These are phyloP conservation scores for Gnomoniopsis smithogilvyi DNA, from an alignment of 2,329 filamentous ascomycete genomes.

Conservation along the genomic window DNA sequence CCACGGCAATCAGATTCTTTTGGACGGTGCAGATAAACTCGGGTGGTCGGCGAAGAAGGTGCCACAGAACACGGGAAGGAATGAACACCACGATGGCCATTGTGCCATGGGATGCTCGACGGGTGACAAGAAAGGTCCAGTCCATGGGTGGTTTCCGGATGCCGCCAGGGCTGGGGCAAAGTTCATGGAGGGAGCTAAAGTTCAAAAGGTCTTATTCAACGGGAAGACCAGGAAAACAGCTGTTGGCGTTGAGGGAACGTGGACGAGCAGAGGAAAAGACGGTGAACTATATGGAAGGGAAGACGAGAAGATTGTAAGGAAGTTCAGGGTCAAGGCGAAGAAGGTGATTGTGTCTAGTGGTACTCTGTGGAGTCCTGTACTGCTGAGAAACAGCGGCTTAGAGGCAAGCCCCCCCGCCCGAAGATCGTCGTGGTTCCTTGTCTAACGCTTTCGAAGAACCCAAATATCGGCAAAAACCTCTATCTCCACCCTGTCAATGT, in stretches of 20 bases:
- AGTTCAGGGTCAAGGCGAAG: constrained; percentile 69
- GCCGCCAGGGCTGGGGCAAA: constrained; percentile 69
- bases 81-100: constrained; percentile 67
- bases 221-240: constrained; percentile 51
- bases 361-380: constrained; percentile 67
- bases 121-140: constrained; percentile 72
- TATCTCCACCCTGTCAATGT: constrained; percentile 73
- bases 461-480: constrained; percentile 77
- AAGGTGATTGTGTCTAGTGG: constrained; percentile 73
- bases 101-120: constrained; percentile 58
- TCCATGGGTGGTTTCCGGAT: constrained; percentile 70
- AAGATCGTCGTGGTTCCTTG: neutral
- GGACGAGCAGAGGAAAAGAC: constrained; percentile 64
- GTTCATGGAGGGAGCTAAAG: constrained; percentile 77
- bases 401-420: constrained; percentile 39
- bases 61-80: constrained; percentile 72
- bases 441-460: constrained; percentile 50
- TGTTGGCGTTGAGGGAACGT: constrained; percentile 66
- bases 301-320: constrained; percentile 48
- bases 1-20: constrained; percentile 60
- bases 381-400: constrained; percentile 72
- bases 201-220: constrained; percentile 67
- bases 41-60: constrained; percentile 67
- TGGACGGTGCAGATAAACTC: constrained; percentile 69
- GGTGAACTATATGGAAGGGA: constrained; percentile 27